Conservation (phyloP, 2,329 filamentous ascomycete genomes). For the Dendryphion nanum region DNA sequence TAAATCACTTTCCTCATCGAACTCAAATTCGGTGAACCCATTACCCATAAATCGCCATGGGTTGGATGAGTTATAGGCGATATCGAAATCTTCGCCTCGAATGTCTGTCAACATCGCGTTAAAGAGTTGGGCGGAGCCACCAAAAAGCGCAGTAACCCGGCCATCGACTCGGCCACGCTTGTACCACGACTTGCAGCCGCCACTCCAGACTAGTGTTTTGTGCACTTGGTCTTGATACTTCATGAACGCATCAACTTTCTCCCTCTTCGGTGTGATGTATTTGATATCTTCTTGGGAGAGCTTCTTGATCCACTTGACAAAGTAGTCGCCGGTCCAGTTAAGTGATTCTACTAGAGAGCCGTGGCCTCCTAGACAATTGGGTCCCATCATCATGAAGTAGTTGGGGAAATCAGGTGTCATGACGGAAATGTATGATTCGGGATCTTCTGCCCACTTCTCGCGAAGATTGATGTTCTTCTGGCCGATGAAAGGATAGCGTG, state of each 20-base stretch:
- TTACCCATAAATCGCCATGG: conserved; percentile 51
- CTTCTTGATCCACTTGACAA: conserved; percentile 23
- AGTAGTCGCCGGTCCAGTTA: conserved; percentile 20
- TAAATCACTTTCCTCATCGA: conserved; percentile 33
- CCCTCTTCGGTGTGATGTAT: conserved; percentile 12
- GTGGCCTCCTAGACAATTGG: conserved; percentile 18
- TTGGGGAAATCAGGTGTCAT: conserved; percentile 18
- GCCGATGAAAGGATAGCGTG: conserved; percentile 44
- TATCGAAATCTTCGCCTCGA: conserved; percentile 50
- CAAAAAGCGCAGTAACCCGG: conserved; percentile 16
- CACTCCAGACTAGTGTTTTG: conserved; percentile 18
- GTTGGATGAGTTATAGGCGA: conserved; percentile 46
- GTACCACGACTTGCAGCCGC: conserved; percentile 17
- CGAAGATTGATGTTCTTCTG: conserved; percentile 37
- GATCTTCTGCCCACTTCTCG: conserved; percentile 39
- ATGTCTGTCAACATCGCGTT: conserved; percentile 30
- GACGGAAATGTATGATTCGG: conserved; percentile 41
- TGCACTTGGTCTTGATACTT: conserved; percentile 17
- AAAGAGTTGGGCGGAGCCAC: conserved; percentile 16
- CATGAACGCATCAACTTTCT: conserved; percentile 16
- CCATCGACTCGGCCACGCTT: conserved; percentile 16
- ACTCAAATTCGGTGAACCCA: conserved; percentile 45
- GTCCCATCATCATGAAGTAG: conserved; percentile 26
- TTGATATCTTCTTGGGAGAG: conserved; percentile 19
- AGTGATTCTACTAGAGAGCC: conserved; percentile 17